phyloP scores from a whole-genome alignment of 2,329 filamentous ascomycete species.

The Fusarium sp. region DNA sequence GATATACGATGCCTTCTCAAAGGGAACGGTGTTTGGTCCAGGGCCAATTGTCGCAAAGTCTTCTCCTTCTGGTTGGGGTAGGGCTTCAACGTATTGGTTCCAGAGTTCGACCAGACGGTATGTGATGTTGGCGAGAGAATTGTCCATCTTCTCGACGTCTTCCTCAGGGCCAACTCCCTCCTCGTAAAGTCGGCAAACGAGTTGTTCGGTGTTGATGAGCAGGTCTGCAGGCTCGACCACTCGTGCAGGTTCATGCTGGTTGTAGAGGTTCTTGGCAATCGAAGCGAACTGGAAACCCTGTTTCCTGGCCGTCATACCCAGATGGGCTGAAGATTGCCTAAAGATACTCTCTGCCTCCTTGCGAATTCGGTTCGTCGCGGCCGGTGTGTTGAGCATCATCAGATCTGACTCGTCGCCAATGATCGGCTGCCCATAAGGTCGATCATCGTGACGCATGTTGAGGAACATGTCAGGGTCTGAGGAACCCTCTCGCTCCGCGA shows the following conservation, averaged over 20 bases:
- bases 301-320: constrained; percentile 54
- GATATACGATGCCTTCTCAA: constrained; percentile 83
- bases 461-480: constrained; percentile 61
- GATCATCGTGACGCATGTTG: constrained; percentile 58
- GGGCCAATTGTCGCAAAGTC: constrained; percentile 73
- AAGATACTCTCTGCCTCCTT: constrained; percentile 67
- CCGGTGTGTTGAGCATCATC: constrained; percentile 66
- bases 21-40: constrained; percentile 67
- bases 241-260: constrained; percentile 63
- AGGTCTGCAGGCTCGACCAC: constrained; percentile 77
- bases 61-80: constrained; percentile 62
- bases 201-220: constrained; percentile 79
- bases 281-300: constrained; percentile 73
- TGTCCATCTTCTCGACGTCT: constrained; percentile 66
- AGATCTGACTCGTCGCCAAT: constrained; percentile 62
- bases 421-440: constrained; percentile 51
- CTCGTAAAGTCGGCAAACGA: constrained; percentile 73
- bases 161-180: constrained; percentile 68
- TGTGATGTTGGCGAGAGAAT: constrained; percentile 65
- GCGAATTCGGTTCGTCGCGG: constrained; percentile 63
- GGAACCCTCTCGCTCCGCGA: constrained; percentile 50
- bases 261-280: constrained; percentile 78
- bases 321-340: constrained; percentile 61
- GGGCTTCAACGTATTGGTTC: constrained; percentile 62
- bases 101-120: constrained; percentile 65